Percentiles rank a stretch among this genome's conserved stretches.
Conservation (phyloP, 2,329 filamentous ascomycete genomes). For the Penicillium expansum region DNA sequence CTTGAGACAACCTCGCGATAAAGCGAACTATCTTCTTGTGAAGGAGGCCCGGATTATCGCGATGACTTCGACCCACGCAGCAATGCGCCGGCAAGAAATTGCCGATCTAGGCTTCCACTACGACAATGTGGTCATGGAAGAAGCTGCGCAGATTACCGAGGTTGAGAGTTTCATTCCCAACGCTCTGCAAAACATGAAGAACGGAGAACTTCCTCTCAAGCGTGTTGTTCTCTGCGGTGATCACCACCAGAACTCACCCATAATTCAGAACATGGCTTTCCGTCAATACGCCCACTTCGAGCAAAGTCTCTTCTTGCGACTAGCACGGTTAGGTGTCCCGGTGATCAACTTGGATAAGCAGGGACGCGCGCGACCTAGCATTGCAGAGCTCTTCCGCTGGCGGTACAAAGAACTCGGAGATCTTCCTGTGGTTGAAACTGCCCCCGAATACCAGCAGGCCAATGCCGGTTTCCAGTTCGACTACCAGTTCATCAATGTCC, state of each 20-base stretch:
- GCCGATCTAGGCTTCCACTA: slow-evolving; percentile 91
- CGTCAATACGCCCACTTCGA: slow-evolving; percentile 93
- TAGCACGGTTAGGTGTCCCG: slow-evolving; percentile 90
- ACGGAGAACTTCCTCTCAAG: slow-evolving; percentile 73
- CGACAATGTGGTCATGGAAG: slow-evolving; percentile 97
- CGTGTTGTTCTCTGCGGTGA: slow-evolving; percentile 91
- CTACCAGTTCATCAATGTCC: slow-evolving; percentile 95
- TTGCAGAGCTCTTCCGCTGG: slow-evolving; percentile 91
- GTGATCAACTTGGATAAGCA: slow-evolving; percentile 88
- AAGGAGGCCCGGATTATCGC: slow-evolving; percentile 97
- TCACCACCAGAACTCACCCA: slow-evolving; percentile 92
- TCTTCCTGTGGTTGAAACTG: slow-evolving; percentile 68
- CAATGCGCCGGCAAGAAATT: slow-evolving; percentile 89
- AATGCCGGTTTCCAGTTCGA: slow-evolving; percentile 93
- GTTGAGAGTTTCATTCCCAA: slow-evolving; percentile 95
- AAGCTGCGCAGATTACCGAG: slow-evolving; percentile 96
- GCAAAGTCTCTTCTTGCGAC: slow-evolving; percentile 87
- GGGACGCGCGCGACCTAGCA: slow-evolving; percentile 80
- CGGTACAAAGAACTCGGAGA: slow-evolving; percentile 79
- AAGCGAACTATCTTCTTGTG: slow-evolving; percentile 90
- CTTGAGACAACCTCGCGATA: slow-evolving; percentile 80
- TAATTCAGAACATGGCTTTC: slow-evolving; percentile 92
- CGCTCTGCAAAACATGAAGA: slow-evolving; percentile 78
- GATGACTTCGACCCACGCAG: slow-evolving; percentile 98
- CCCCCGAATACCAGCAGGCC: slow-evolving; percentile 70